Evolutionary conservation across 2,329 filamentous ascomycete species (phyloP).

Genomic region (Magnaporthiopsis poae): DNA sequence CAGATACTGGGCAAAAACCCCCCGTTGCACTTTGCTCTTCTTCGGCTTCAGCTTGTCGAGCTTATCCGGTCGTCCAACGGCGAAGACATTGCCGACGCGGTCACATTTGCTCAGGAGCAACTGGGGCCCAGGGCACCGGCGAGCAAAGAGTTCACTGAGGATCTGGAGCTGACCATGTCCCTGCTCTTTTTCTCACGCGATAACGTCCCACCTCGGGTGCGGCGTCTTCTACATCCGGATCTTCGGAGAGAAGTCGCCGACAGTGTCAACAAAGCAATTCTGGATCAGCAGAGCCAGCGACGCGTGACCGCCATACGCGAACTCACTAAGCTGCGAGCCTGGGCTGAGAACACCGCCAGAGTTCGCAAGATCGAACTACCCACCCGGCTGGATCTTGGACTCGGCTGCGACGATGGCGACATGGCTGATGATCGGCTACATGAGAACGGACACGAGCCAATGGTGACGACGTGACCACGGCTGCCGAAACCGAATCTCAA

Average conservation of each 20-base stretch:
- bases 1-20: conserved; percentile 82
- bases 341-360: conserved; percentile 62
- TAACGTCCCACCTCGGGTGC: conserved; percentile 64
- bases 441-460: conserved; percentile 38
- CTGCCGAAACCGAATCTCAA: not conserved
- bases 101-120: conserved; percentile 79
- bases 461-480: conserved; percentile 38
- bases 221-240: conserved; percentile 66
- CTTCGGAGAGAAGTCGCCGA: conserved; percentile 77
- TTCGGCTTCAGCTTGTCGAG: conserved; percentile 87
- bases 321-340: conserved; percentile 71
- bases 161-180: conserved; percentile 86
- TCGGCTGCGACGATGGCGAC: conserved; percentile 27
- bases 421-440: conserved; percentile 16
- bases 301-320: conserved; percentile 74
- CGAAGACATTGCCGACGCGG: conserved; percentile 66
- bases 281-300: conserved; percentile 60
- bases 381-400: conserved; percentile 29
- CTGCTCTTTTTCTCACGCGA: conserved; percentile 81
- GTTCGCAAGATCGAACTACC: conserved; percentile 32
- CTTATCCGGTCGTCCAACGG: conserved; percentile 71
- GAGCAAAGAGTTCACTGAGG: conserved; percentile 70
- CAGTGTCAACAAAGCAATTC: conserved; percentile 79
- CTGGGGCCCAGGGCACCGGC: conserved; percentile 78
- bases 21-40: conserved; percentile 75